phyloP scores from a whole-genome alignment of 305 asterid species.

The Nicotiana rustica region DNA sequence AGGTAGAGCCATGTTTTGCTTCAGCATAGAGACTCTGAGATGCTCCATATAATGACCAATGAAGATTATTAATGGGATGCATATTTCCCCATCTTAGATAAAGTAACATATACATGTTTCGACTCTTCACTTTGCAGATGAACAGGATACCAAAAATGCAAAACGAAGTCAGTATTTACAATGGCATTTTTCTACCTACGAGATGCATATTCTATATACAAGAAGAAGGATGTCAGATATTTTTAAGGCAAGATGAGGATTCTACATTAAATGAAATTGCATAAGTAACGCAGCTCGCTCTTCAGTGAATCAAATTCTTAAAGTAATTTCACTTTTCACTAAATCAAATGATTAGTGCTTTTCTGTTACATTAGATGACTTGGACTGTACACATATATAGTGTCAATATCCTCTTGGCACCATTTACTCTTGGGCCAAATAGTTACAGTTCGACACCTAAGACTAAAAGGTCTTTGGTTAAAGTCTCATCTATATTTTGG shows the following conservation, averaged over 20 bases:
- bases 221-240: not conserved
- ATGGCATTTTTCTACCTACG: not conserved
- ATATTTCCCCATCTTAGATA: not conserved
- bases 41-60: not conserved
- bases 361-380: not conserved
- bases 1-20: not conserved
- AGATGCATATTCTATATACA: conserved; percentile 23
- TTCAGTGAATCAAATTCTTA: conserved; percentile 23
- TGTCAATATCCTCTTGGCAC: not conserved
- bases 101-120: conserved; percentile 11
- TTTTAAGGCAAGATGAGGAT: conserved; percentile 21
- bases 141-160: not conserved
- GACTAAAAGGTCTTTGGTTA: not conserved
- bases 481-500: not conserved
- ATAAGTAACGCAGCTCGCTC: not conserved
- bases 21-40: conserved; percentile 13
- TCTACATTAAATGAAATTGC: not conserved
- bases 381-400: not conserved
- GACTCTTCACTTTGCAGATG: not conserved
- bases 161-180: not conserved
- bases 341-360: not conserved
- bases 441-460: conserved; percentile 22
- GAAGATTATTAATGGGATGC: conserved; percentile 23
- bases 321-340: conserved; percentile 10
- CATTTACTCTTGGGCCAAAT: not conserved